phyloP scores from a whole-genome alignment of 768 basidiomycete species.

The Auricularia heimuer region DNA sequence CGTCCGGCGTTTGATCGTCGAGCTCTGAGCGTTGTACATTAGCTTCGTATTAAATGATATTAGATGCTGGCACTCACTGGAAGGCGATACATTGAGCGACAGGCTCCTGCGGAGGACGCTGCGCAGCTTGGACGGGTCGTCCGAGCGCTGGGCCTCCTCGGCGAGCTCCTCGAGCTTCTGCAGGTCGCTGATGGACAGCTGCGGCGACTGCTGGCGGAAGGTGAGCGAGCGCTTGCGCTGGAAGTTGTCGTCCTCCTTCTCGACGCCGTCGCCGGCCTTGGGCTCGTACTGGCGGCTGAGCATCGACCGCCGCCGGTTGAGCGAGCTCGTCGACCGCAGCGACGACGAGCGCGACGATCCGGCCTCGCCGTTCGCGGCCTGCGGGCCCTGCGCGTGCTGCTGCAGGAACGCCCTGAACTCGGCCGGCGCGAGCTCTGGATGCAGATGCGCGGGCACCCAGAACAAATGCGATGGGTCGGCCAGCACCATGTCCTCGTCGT shows the following conservation, averaged over 20 bases:
- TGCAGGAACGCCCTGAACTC: conserved; percentile 94
- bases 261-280: conserved; percentile 61
- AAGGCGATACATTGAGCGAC: conserved; percentile 75
- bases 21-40: conserved; percentile 27
- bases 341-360: conserved; percentile 31
- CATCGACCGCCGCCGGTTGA: conserved; percentile 89
- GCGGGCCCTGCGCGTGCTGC: conserved; percentile 67
- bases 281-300: conserved; percentile 90
- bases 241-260: conserved; percentile 51
- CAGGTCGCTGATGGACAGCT: conserved; percentile 88
- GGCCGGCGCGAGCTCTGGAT: conserved; percentile 94
- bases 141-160: conserved; percentile 75
- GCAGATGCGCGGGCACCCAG: conserved; percentile 95
- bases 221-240: conserved; percentile 60
- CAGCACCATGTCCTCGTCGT: conserved; percentile 1
- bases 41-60: conserved; percentile 9
- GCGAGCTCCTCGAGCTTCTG: conserved; percentile 89
- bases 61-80: conserved; percentile 47
- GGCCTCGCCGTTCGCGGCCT: conserved; percentile 25
- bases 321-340: conserved; percentile 34
- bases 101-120: conserved; percentile 76
- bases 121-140: conserved; percentile 72
- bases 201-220: conserved; percentile 60
- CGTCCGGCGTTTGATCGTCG: conserved; percentile 54
- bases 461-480: conserved; percentile 81